phyloP scores from a whole-genome alignment of 257 asterid species.

The Galeopsis tetrahit region DNA sequence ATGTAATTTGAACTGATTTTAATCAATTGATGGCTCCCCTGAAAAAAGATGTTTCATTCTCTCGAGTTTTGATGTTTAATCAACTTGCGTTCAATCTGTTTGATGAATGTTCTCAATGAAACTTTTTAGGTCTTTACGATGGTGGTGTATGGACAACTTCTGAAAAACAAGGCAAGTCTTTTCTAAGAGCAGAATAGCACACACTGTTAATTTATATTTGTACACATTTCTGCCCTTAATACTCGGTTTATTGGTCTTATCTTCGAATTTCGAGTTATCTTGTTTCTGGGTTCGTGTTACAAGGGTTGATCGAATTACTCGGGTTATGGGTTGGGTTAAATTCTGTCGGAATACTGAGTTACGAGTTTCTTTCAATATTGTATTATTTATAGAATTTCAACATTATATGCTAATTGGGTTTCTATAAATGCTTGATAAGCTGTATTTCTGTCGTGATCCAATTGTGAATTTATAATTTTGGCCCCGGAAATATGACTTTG shows the following conservation, averaged over 20 bases:
- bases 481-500: not conserved
- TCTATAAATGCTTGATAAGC: slow-evolving; percentile 20
- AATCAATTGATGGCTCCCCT: too few species aligned
- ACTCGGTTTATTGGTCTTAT: slow-evolving; percentile 24
- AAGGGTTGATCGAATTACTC: slow-evolving; percentile 37
- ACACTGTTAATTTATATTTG: slow-evolving; percentile 8
- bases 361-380: slow-evolving; percentile 19
- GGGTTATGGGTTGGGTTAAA: slow-evolving; percentile 20
- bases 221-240: slow-evolving; percentile 17
- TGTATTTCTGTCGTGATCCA: slow-evolving; percentile 25
- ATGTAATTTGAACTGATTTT: too few species aligned
- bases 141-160: slow-evolving; percentile 85
- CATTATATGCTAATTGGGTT: slow-evolving; percentile 11
- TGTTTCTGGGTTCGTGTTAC: slow-evolving; percentile 14
- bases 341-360: slow-evolving; percentile 25
- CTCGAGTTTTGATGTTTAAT: too few species aligned
- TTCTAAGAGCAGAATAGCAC: slow-evolving; percentile 1
- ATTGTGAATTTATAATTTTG: slow-evolving; percentile 7
- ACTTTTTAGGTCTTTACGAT: slow-evolving; percentile 78
- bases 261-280: slow-evolving; percentile 7
- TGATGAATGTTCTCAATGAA: too few species aligned
- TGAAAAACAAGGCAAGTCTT: slow-evolving; percentile 37
- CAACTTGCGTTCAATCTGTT: too few species aligned
- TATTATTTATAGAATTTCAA: not conserved
- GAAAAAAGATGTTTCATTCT: too few species aligned